A percentile compares a stretch with the other conserved stretches of the same genome.
Evolutionary conservation across 352 stramenopile genomes (phyloP).

Genomic region (Pythium volutum): DNA sequence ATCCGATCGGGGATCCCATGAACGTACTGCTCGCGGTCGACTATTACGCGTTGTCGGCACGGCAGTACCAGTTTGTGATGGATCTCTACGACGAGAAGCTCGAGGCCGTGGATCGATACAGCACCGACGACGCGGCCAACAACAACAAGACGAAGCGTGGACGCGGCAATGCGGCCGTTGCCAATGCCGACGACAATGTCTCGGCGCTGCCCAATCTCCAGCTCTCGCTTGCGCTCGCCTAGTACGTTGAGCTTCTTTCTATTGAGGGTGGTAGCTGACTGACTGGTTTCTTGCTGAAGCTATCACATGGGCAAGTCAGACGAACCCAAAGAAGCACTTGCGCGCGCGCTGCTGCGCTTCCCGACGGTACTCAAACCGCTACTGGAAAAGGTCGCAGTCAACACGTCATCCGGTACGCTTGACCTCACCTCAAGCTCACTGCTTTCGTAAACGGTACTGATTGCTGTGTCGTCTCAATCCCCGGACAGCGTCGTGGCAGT

Average conservation of each 20-base stretch:
- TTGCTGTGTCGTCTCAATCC: neutral
- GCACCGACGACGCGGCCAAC: neutral
- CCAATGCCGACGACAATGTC: slow-evolving; percentile 29
- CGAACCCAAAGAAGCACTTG: slow-evolving; percentile 60
- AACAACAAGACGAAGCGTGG: slow-evolving; percentile 9
- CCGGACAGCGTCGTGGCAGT: slow-evolving; percentile 71
- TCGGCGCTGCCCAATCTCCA: slow-evolving; percentile 66
- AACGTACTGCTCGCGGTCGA: slow-evolving; percentile 76
- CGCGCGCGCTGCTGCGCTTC: slow-evolving; percentile 58
- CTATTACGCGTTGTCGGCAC: slow-evolving; percentile 79
- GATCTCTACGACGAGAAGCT: slow-evolving; percentile 59
- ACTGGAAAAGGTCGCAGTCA: slow-evolving; percentile 69
- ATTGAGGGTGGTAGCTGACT: neutral
- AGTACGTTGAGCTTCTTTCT: slow-evolving; percentile 33
- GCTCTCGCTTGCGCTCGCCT: slow-evolving; percentile 68
- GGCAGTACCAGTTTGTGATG: slow-evolving; percentile 78
- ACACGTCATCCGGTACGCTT: slow-evolving; percentile 61
- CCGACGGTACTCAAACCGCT: slow-evolving; percentile 69
- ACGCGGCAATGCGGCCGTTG: too few species aligned
- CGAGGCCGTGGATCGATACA: slow-evolving; percentile 48
- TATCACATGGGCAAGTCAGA: slow-evolving; percentile 61
- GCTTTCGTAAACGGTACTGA: neutral
- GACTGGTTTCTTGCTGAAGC: slow-evolving; percentile 30
- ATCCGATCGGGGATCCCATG: slow-evolving; percentile 79
- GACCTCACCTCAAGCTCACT: neutral